These are phyloP conservation scores for Stylosanthes scabra DNA, from an alignment of 331 rosid species.

Conservation along the genomic window DNA sequence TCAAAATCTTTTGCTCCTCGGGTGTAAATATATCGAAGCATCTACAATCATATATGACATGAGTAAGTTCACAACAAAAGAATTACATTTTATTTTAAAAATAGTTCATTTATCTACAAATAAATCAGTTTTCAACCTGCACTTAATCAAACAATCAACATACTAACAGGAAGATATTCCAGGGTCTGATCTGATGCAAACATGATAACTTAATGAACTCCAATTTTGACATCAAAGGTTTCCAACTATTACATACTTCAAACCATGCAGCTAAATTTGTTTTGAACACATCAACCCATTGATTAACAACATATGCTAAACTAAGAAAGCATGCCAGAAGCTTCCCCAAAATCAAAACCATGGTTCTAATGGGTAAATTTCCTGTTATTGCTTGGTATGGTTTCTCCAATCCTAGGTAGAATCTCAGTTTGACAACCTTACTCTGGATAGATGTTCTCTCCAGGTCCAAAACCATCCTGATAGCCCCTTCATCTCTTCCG, in stretches of 20 bases:
- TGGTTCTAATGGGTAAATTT: background rate
- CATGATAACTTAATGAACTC: conserved; percentile 12
- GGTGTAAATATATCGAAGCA: conserved; percentile 87
- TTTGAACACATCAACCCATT: conserved; percentile 1
- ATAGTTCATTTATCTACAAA: conserved; percentile 19
- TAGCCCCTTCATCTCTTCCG: conserved; percentile 14
- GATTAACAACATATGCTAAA: background rate
- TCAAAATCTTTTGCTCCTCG: conserved; percentile 73
- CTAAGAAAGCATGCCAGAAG: background rate
- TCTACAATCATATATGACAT: conserved; percentile 52
- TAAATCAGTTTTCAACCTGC: conserved; percentile 15
- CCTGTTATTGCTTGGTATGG: background rate
- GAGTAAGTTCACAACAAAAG: conserved; percentile 21
- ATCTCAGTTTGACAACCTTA: conserved; percentile 8
- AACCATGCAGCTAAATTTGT: conserved; percentile 11
- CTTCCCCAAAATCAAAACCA: background rate
- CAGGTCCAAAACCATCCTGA: background rate
- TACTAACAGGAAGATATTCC: conserved; percentile 22
- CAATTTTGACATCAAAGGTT: conserved; percentile 1
- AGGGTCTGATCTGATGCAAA: background rate
- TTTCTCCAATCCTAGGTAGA: background rate
- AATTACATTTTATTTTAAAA: background rate
- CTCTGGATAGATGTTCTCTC: conserved; percentile 3
- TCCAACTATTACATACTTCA: conserved; percentile 6
- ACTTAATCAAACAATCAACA: conserved; percentile 3